phyloP scores from a whole-genome alignment of 768 basidiomycete genomes.

The Hericium erinaceus region DNA sequence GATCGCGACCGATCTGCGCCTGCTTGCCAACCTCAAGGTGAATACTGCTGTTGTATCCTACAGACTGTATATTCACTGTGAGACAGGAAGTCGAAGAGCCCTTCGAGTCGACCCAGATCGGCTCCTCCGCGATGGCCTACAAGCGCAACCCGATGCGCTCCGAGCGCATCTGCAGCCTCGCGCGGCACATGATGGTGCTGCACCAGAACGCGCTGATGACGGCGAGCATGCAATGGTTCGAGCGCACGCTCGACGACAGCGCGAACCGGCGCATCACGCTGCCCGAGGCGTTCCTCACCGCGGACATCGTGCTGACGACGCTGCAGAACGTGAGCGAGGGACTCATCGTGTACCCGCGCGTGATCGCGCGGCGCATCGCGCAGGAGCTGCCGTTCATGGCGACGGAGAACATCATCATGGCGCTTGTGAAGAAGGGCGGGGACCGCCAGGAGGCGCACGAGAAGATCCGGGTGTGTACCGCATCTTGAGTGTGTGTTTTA shows the following conservation, averaged over 20 bases:
- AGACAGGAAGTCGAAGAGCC: conserved; percentile 94
- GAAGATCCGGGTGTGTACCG: conserved; percentile 64
- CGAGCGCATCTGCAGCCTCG: conserved; percentile 92
- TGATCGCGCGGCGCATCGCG: conserved; percentile 84
- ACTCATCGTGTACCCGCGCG: conserved; percentile 97
- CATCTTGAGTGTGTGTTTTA: not conserved
- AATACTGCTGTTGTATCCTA: not conserved
- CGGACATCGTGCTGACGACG: conserved; percentile 92
- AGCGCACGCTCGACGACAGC: conserved; percentile 95
- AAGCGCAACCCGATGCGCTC: conserved; percentile 99
- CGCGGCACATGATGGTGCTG: conserved; percentile 92
- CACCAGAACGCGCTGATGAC: conserved; percentile 98
- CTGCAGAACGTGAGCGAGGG: conserved; percentile 96
- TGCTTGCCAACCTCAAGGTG: conserved; percentile 90
- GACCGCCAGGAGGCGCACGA: conserved; percentile 97
- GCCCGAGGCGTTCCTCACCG: conserved; percentile 94
- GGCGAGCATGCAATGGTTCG: conserved; percentile 93
- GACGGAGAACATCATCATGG: conserved; percentile 99
- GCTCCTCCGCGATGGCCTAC: conserved; percentile 97
- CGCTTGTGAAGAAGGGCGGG: conserved; percentile 88
- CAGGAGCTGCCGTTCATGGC: conserved; percentile 99
- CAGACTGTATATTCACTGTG: not conserved
- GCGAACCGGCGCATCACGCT: conserved; percentile 95
- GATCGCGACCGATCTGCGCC: conserved; percentile 89
- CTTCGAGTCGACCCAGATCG: conserved; percentile 97